Conservation (phyloP, 257 asterid genomes). For the Solanum virginianum region DNA sequence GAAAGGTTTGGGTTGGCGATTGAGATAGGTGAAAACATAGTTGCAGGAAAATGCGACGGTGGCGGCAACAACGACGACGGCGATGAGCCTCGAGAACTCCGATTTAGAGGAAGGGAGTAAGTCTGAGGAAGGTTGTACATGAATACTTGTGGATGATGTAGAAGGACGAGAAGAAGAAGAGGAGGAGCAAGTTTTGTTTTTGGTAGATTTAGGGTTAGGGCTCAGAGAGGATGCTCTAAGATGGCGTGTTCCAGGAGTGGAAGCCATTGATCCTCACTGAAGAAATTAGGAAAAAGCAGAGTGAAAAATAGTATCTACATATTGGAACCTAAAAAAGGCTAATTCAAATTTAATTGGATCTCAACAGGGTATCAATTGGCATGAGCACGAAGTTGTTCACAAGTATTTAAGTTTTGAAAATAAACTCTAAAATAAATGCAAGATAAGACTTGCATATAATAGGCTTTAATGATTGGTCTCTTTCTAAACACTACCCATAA, state of each 20-base stretch:
- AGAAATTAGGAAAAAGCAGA: no score
- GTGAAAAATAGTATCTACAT: no score
- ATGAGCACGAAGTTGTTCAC: no score
- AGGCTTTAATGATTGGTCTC: no score
- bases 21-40: slow-evolving; percentile 23
- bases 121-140: slow-evolving; percentile 24
- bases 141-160: not conserved
- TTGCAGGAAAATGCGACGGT: slow-evolving; percentile 49
- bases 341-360: no score
- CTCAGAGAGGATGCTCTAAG: not conserved
- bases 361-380: no score
- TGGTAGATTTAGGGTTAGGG: not conserved
- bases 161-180: not conserved
- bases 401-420: no score
- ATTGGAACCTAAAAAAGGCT: no score
- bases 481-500: fast-evolving
- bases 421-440: fast-evolving
- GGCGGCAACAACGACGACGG: slow-evolving; percentile 51
- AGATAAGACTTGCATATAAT: no score
- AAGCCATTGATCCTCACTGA: slow-evolving; percentile 2
- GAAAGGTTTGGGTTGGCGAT: slow-evolving; percentile 44
- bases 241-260: slow-evolving; percentile 2
- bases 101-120: slow-evolving; percentile 47
- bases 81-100: slow-evolving; percentile 40
- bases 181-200: not conserved